These are phyloP conservation scores for Monoraphidium neglectum DNA, from an alignment of 139 green algal species.

Conservation along the genomic window DNA sequence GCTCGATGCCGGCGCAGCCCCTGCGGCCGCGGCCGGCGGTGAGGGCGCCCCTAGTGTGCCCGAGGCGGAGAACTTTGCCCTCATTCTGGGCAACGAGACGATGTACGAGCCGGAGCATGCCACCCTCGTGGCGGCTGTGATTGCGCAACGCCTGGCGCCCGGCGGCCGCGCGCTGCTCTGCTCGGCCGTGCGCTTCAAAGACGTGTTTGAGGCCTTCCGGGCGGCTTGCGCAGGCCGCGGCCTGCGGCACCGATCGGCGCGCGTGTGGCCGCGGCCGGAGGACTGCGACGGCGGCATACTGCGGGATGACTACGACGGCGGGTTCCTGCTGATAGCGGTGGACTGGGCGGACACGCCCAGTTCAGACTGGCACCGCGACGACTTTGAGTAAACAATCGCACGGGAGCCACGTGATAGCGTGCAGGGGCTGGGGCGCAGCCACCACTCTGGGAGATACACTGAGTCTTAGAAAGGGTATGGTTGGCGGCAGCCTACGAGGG, in stretches of 20 bases:
- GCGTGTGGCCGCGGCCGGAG: neutral
- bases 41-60: slow-evolving; percentile 36
- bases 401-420: no score
- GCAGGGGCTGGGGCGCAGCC: no score
- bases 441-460: no score
- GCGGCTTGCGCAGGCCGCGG: slow-evolving; percentile 28
- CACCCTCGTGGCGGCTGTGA: slow-evolving; percentile 58
- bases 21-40: neutral
- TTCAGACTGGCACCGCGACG: slow-evolving; percentile 33
- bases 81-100: slow-evolving; percentile 77
- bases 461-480: no score
- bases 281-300: slow-evolving; percentile 45
- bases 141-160: slow-evolving; percentile 56
- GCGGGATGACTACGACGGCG: slow-evolving; percentile 69
- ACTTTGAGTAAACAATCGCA: no score
- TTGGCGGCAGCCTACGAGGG: no score
- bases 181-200: slow-evolving; percentile 57
- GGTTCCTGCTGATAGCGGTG: slow-evolving; percentile 62
- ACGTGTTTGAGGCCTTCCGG: slow-evolving; percentile 61
- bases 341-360: slow-evolving; percentile 32
- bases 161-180: slow-evolving; percentile 59
- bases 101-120: slow-evolving; percentile 76
- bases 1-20: neutral
- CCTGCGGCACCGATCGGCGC: slow-evolving; percentile 37
- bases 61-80: slow-evolving; percentile 42